Evolutionary conservation across 1,284 basidiomycete genomes (phyloP).

Genomic region (Ustilago lituana): DNA sequence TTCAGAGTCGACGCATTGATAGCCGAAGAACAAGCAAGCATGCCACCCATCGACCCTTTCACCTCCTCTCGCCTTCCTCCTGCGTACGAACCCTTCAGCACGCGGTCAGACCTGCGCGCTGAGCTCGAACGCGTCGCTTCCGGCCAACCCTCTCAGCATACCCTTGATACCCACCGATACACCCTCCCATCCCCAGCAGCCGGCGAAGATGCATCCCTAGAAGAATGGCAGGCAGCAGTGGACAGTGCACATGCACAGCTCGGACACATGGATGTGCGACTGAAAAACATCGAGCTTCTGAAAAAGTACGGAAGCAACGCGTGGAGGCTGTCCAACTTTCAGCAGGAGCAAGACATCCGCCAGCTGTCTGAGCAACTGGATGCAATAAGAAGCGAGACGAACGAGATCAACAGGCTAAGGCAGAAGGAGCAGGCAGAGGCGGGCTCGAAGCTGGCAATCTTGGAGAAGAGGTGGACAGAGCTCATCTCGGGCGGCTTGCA

Average conservation of each 20-base stretch:
- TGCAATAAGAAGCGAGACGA: constrained; percentile 25
- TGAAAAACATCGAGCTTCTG: constrained; percentile 84
- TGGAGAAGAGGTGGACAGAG: constrained; percentile 88
- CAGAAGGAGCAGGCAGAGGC: constrained; percentile 73
- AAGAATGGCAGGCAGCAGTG: constrained; percentile 82
- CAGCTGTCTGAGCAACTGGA: constrained; percentile 27
- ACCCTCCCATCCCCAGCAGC: constrained; percentile 78
- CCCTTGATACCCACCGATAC: constrained; percentile 82
- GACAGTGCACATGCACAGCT: constrained; percentile 84
- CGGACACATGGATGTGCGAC: constrained; percentile 86
- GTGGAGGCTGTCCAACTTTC: constrained; percentile 54
- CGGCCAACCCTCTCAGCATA: constrained; percentile 71
- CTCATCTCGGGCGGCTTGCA: constrained; percentile 85
- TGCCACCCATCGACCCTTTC: constrained; percentile 70
- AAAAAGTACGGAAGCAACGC: constrained; percentile 77
- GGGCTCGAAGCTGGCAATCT: constrained; percentile 78
- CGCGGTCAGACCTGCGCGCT: constrained; percentile 32
- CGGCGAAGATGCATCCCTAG: constrained; percentile 74
- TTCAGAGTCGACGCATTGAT: constrained; percentile 79
- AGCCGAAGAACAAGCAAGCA: constrained; percentile 74
- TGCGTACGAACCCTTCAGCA: constrained; percentile 73
- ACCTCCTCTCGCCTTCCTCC: constrained; percentile 73
- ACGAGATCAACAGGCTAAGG: constrained; percentile 51
- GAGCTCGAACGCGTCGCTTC: constrained; percentile 60
- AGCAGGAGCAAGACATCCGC: constrained; percentile 52